Evolutionary conservation across 257 asterid species (phyloP).

Genomic region (Hygrophila difformis): DNA sequence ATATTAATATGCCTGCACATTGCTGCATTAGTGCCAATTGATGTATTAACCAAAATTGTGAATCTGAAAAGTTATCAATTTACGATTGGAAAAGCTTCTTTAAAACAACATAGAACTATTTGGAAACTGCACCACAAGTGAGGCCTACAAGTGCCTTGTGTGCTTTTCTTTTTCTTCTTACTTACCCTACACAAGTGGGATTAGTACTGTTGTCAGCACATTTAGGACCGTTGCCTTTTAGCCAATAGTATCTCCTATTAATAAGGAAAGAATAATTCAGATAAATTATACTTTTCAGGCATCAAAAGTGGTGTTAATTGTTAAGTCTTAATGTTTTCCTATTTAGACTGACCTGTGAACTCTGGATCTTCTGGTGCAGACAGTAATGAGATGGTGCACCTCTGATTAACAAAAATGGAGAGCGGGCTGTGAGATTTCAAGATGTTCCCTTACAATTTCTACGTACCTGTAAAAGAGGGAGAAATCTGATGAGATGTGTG

Average conservation of each 20-base stretch:
- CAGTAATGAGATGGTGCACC: conserved; percentile 80
- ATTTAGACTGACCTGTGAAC: conserved; percentile 60
- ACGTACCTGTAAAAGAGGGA: conserved; percentile 40
- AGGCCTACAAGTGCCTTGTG: no score
- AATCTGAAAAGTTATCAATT: no score
- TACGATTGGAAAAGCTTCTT: no score
- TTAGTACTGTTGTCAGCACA: conserved; percentile 59
- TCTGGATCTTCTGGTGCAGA: conserved; percentile 46
- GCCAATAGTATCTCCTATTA: conserved; percentile 59
- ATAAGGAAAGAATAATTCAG: neutral
- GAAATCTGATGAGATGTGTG: no score
- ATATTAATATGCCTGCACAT: no score
- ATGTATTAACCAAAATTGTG: no score
- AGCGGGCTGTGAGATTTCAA: conserved; percentile 93
- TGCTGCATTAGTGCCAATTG: no score
- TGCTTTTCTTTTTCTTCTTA: no score
- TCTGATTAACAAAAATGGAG: conserved; percentile 56
- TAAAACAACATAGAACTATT: no score
- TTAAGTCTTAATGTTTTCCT: no score
- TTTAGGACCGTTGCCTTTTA: conserved; percentile 28
- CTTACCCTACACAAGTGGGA: conserved; percentile 97
- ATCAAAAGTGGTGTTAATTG: no score
- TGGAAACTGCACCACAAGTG: no score
- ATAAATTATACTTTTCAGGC: neutral
- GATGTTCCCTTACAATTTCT: conserved; percentile 66